These are phyloP conservation scores for Bretschneidera sinensis DNA, from an alignment of 345 rosid species.

Conservation along the genomic window DNA sequence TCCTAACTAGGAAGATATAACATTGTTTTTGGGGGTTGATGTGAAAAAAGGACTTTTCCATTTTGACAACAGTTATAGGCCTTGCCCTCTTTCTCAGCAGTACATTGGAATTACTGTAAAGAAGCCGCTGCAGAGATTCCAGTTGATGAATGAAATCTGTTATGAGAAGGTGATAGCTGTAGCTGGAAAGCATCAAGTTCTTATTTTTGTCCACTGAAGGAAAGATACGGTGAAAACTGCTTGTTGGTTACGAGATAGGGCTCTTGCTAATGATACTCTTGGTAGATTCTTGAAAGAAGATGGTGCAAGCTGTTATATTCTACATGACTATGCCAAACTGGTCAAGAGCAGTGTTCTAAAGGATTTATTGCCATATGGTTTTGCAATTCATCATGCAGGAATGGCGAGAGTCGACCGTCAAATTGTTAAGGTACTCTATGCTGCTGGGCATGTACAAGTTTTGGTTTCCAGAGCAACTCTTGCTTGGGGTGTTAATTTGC, in stretches of 20 bases:
- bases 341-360: constrained; percentile 78
- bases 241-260: constrained; percentile 65
- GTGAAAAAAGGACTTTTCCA: constrained; percentile 65
- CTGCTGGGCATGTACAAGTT: constrained; percentile 71
- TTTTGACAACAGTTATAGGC: constrained; percentile 95
- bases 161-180: constrained; percentile 84
- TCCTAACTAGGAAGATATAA: constrained; percentile 93
- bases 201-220: constrained; percentile 94
- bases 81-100: constrained; percentile 88
- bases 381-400: constrained; percentile 97
- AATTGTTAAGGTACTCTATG: constrained; percentile 81
- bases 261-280: constrained; percentile 79
- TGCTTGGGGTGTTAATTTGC: constrained; percentile 98
- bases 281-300: constrained; percentile 82
- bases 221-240: constrained; percentile 96
- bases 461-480: constrained; percentile 96
- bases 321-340: constrained; percentile 56
- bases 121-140: constrained; percentile 93
- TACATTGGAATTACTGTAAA: constrained; percentile 85
- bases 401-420: constrained; percentile 79
- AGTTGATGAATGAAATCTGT: constrained; percentile 94
- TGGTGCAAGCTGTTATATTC: constrained; percentile 78
- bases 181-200: constrained; percentile 94
- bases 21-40: constrained; percentile 78
- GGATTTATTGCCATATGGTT: constrained; percentile 81